phyloP scores from a whole-genome alignment of 345 rosid genomes.

The Citrus glauca region DNA sequence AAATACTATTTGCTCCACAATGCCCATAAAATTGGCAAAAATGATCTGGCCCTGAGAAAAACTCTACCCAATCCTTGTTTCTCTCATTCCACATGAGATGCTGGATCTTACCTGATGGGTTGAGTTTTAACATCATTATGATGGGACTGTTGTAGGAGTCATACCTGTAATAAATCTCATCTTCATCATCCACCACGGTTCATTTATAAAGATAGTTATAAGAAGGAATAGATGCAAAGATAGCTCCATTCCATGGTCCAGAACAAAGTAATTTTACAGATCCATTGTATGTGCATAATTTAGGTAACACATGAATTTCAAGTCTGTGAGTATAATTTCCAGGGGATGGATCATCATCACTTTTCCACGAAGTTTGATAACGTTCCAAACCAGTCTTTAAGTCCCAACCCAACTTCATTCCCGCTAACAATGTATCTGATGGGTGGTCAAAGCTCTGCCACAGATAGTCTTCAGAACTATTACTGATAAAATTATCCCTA shows the following conservation, averaged over 20 bases:
- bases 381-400: conserved; percentile 5
- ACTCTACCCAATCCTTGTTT: neutral
- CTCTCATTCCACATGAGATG: conserved; percentile 18
- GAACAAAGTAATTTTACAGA: neutral
- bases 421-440: conserved; percentile 12
- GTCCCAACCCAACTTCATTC: conserved; percentile 9
- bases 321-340: neutral
- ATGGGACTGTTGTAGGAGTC: neutral
- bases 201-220: neutral
- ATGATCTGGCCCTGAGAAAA: conserved; percentile 21
- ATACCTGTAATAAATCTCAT: conserved; percentile 17
- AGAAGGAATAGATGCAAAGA: conserved; percentile 25
- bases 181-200: neutral
- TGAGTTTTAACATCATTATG: neutral
- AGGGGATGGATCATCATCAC: conserved; percentile 15
- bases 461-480: neutral
- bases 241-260: conserved; percentile 33
- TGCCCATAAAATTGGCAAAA: conserved; percentile 15
- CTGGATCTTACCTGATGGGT: neutral
- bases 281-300: conserved; percentile 8
- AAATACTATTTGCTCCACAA: conserved; percentile 25
- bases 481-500: conserved; percentile 5
- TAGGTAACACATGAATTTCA: conserved; percentile 15
- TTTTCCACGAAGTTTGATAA: conserved; percentile 17
- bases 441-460: conserved; percentile 30